Conservation (phyloP, 345 rosid species). For the Eucalyptus sp. region DNA sequence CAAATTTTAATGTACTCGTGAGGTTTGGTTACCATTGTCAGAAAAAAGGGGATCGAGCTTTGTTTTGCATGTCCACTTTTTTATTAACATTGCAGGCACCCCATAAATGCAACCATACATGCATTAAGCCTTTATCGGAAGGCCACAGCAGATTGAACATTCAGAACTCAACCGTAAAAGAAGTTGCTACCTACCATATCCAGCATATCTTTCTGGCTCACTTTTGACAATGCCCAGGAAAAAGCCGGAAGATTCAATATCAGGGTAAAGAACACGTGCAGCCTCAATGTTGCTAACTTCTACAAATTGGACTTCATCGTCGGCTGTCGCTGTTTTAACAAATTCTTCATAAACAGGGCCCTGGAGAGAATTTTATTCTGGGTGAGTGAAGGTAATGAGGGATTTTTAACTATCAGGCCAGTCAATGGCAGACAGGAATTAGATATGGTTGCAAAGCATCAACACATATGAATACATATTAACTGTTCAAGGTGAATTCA, state of each 20-base stretch:
- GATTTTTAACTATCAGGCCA: neutral
- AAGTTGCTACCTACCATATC: slow-evolving; percentile 41
- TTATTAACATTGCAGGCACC: neutral
- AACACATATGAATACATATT: neutral
- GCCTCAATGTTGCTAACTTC: slow-evolving; percentile 28
- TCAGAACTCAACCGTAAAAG: neutral
- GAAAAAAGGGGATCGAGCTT: neutral
- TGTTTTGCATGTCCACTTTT: neutral
- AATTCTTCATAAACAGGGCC: slow-evolving; percentile 58
- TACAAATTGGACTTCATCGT: slow-evolving; percentile 66
- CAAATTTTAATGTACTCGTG: neutral
- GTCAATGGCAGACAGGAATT: neutral
- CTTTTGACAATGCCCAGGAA: slow-evolving; percentile 73
- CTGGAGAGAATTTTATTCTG: slow-evolving; percentile 6
- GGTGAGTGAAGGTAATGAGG: neutral
- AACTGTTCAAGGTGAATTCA: neutral
- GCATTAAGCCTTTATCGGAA: neutral
- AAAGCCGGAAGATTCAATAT: slow-evolving; percentile 9
- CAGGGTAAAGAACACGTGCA: slow-evolving; percentile 56
- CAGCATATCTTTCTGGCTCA: slow-evolving; percentile 66
- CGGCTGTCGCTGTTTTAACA: slow-evolving; percentile 48
- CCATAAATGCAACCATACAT: neutral
- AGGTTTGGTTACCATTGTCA: neutral
- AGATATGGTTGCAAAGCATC: neutral
- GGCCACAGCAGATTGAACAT: neutral